A percentile compares a stretch with the other conserved stretches of the same genome.
Evolutionary conservation across 495 filamentous ascomycete genomes (phyloP).

Genomic region (Talaromyces trachyspermus): DNA sequence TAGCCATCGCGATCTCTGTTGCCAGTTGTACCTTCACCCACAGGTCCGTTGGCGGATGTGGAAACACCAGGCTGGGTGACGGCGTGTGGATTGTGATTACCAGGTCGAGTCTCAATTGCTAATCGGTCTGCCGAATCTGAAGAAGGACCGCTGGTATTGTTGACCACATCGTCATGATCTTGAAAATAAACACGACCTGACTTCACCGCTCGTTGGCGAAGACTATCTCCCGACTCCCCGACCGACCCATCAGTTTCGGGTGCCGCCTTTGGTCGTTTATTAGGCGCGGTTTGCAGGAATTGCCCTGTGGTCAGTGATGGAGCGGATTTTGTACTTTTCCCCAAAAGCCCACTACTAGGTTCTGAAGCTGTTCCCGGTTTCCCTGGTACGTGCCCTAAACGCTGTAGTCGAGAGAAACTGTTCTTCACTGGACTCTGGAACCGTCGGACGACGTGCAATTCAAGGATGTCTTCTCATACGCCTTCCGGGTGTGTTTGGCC

Average conservation of each 20-base stretch:
- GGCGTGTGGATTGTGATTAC: constrained; percentile 4
- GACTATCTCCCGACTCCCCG: background rate
- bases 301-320: constrained; percentile 22
- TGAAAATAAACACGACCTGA: constrained; percentile 22
- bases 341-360: constrained; percentile 17
- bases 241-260: background rate
- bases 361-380: constrained; percentile 8
- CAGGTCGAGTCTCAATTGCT: constrained; percentile 12
- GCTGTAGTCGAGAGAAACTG: constrained; percentile 33
- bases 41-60: constrained; percentile 30
- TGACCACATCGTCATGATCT: constrained; percentile 22
- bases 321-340: constrained; percentile 33
- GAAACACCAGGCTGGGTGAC: constrained; percentile 34
- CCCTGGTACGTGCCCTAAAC: constrained; percentile 19
- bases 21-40: constrained; percentile 10
- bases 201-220: background rate
- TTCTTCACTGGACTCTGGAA: constrained; percentile 38
- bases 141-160: constrained; percentile 20
- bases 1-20: constrained; percentile 22
- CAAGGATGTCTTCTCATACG: constrained; percentile 38
- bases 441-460: constrained; percentile 35
- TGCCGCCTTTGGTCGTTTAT: background rate
- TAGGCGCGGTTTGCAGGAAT: constrained; percentile 1
- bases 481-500: constrained; percentile 35
- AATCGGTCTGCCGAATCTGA: constrained; percentile 3